phyloP scores from a whole-genome alignment of 345 rosid species.

The Acer saccharum region DNA sequence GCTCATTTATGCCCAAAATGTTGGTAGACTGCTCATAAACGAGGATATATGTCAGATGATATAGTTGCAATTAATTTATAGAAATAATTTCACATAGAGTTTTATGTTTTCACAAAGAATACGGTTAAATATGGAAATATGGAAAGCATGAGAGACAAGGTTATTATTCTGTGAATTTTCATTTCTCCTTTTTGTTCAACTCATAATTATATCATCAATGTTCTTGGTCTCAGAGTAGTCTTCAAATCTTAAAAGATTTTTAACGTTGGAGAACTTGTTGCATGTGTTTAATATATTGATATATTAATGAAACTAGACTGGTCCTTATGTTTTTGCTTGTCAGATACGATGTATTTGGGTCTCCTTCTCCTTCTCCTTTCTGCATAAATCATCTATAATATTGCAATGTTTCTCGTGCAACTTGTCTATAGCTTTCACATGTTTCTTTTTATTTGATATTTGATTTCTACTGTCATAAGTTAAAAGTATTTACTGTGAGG shows the following conservation, averaged over 20 bases:
- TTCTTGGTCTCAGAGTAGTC: neutral
- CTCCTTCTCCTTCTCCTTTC: no score
- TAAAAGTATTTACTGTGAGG: neutral
- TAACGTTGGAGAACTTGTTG: neutral
- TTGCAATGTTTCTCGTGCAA: no score
- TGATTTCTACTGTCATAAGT: neutral
- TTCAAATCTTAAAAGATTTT: neutral
- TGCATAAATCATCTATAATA: no score
- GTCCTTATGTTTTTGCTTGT: no score
- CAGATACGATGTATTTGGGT: neutral
- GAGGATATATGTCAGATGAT: neutral
- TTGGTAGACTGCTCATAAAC: no score
- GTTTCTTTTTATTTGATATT: neutral
- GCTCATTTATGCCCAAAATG: neutral
- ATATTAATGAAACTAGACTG: no score
- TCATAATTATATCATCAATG: neutral
- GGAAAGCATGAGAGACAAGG: neutral
- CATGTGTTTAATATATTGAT: neutral
- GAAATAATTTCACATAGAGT: neutral
- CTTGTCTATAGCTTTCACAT: neutral
- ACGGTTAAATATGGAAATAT: neutral
- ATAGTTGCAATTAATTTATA: neutral
- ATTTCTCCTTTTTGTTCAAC: no score
- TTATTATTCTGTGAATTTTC: neutral
- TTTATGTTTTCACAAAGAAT: neutral